These are phyloP conservation scores for Fusarium musae DNA, from an alignment of 2,329 filamentous ascomycete genomes.

Conservation along the genomic window DNA sequence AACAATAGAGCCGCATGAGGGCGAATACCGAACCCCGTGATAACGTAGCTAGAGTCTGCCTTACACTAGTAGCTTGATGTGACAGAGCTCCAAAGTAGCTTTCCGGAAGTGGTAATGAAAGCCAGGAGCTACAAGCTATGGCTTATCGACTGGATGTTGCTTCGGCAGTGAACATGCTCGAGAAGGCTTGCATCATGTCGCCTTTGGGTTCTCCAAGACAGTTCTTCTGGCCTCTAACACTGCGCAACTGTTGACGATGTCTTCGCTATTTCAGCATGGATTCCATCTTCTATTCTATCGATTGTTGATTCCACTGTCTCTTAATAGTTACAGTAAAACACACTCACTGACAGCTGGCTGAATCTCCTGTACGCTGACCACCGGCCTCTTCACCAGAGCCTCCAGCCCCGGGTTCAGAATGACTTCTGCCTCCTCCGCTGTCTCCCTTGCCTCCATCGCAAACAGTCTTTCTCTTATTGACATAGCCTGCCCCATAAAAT, in stretches of 20 bases:
- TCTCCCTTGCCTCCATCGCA: slow-evolving; percentile 16
- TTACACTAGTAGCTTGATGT: not conserved
- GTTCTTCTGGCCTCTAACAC: too few relatives aligned
- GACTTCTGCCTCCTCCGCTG: not conserved
- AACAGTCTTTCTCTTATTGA: slow-evolving; percentile 12
- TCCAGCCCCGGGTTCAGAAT: not conserved
- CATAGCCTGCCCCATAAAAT: slow-evolving; percentile 31
- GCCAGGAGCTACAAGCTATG: not conserved
- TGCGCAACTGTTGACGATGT: too few relatives aligned
- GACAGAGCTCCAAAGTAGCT: not conserved
- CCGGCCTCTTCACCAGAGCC: not conserved
- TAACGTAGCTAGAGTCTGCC: not conserved
- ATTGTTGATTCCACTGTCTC: too few relatives aligned
- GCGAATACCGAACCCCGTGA: slow-evolving; percentile 3
- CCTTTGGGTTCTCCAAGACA: not conserved
- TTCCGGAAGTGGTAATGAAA: not conserved
- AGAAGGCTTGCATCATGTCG: not conserved
- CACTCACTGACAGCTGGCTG: not conserved
- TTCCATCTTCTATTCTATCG: not conserved
- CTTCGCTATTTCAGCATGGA: not conserved
- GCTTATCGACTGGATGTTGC: not conserved
- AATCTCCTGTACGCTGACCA: not conserved
- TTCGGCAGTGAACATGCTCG: too few relatives aligned
- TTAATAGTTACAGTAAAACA: not conserved
- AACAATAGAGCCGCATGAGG: not conserved